Base-by-base conservation (phyloP, 2,329 filamentous ascomycete genomes). In the Phoma herbarum region DNA sequence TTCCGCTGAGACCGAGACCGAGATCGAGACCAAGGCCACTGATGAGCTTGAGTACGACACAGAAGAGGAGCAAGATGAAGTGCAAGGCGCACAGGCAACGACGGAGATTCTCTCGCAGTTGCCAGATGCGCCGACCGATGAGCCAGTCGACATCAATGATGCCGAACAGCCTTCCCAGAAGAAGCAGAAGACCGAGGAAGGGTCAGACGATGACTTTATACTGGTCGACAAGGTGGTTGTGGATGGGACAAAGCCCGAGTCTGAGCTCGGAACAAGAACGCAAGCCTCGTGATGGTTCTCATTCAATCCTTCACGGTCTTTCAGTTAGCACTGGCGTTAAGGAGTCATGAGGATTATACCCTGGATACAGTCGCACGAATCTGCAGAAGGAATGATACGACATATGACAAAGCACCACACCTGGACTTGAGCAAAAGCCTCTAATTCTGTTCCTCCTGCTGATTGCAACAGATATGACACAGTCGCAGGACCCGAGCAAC, bases 111-210 rank as follows among this genome's bases (percentile, higher is more conserved):
- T 79, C 14, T 75, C 79, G 8, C 75, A 76, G 59, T 77, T 85
- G 14, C 82, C 83, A 28, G 79, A 84, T 63, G 77, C 80, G 16
- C 82, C 82, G 3, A 83, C 79, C 11, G 66, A 75, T 35, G 80
- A 83, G 44, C 82, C 81, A 5, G 71, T 70, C n/a, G 69, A 78
- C 33, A 67, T 76, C n/a, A 79, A 75, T 23, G 70, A 82, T 66
- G 78, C 79, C 20, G 26, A 60, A 18, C 57, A 67, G 26, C 68
- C 66, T 3, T 77, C 78, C 14, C 58, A 76, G 43, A 84, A 85
- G 73, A 83, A 80, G 70, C 77, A 77, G 62, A 85, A 81, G 74
- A 69, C 69, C 37, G 67, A 74, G 10, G 62, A 64, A 4, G 52
- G 59, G 1, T 48, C 26, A 23, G 74, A 74, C 1, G 72, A 76